phyloP scores from a whole-genome alignment of 1,284 basidiomycete species.

The Rhodotorula sp. region DNA sequence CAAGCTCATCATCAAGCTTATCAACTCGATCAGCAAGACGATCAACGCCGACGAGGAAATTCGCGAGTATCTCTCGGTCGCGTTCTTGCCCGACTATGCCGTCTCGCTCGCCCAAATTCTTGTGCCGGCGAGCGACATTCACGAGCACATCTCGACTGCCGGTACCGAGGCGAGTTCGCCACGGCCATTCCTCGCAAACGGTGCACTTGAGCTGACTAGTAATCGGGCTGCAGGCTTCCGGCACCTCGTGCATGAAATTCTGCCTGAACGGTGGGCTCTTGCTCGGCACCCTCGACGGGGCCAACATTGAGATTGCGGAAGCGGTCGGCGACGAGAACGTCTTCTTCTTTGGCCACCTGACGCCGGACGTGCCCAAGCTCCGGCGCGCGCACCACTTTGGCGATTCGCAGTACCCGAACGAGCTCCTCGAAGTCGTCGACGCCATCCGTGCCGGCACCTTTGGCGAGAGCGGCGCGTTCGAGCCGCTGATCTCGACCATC shows the following conservation, averaged over 20 bases:
- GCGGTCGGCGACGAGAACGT: conserved; percentile 69
- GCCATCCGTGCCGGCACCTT: conserved; percentile 41
- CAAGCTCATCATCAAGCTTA: conserved; percentile 67
- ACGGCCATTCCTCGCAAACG: too few species aligned
- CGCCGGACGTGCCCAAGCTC: conserved; percentile 30
- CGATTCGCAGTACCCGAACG: conserved; percentile 27
- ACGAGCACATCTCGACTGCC: conserved; percentile 88
- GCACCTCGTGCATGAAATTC: conserved; percentile 87
- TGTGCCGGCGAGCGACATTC: conserved; percentile 86
- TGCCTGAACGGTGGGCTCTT: conserved; percentile 83
- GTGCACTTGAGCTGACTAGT: too few species aligned
- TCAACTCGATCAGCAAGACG: conserved; percentile 69
- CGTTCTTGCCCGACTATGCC: conserved; percentile 73
- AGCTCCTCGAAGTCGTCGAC: conserved; percentile 42
- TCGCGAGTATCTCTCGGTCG: conserved; percentile 73
- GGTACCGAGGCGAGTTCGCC: conserved; percentile 65
- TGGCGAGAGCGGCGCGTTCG: conserved; percentile 39
- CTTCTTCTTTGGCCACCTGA: conserved; percentile 56
- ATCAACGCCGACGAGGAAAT: conserved; percentile 85
- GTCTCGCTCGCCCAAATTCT: conserved; percentile 54
- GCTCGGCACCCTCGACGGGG: conserved; percentile 63
- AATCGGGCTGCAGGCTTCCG: conserved; percentile 41
- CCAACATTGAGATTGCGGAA: conserved; percentile 92
- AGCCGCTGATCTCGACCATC: conserved; percentile 39
- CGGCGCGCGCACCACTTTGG: conserved; percentile 36